These are phyloP conservation scores for Phytophthora ramorum DNA, from an alignment of 352 stramenopile species.

Conservation along the genomic window DNA sequence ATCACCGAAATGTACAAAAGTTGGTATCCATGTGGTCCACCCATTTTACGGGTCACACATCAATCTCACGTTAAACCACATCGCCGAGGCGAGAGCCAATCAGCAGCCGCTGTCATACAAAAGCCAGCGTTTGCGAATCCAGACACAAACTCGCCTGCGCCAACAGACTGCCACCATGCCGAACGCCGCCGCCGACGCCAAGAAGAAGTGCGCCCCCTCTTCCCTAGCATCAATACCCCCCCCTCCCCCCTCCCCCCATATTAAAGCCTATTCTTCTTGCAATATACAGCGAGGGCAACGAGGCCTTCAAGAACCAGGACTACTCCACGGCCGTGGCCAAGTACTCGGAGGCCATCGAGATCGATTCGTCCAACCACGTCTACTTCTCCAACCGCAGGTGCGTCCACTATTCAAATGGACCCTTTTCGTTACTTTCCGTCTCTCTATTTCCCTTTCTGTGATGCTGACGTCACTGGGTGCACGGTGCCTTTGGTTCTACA, in stretches of 20 bases:
- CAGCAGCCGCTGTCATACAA: slow-evolving; percentile 13
- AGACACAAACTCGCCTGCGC: slow-evolving; percentile 12
- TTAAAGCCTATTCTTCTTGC: not conserved
- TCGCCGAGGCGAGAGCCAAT: slow-evolving; percentile 9
- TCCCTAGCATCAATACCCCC: not conserved
- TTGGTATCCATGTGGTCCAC: slow-evolving; percentile 1
- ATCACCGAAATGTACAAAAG: too few relatives aligned
- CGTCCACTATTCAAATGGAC: not conserved
- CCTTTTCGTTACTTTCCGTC: not conserved
- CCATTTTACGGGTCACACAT: not conserved
- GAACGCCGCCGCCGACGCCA: slow-evolving; percentile 78
- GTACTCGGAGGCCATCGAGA: slow-evolving; percentile 92
- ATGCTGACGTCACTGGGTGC: slow-evolving; percentile 3
- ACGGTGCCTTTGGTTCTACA: slow-evolving; percentile 22
- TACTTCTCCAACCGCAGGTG: slow-evolving; percentile 95
- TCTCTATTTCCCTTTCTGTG: slow-evolving; percentile 6
- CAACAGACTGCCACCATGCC: slow-evolving; percentile 45
- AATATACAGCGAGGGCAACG: slow-evolving; percentile 90
- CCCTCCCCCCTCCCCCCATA: not conserved
- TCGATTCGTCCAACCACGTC: slow-evolving; percentile 91
- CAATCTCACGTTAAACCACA: slow-evolving; percentile 24
- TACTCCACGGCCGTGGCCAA: slow-evolving; percentile 91
- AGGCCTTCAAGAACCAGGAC: slow-evolving; percentile 93
- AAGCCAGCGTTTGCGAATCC: slow-evolving; percentile 17
- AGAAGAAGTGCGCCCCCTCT: slow-evolving; percentile 72